A percentile compares a stretch with the other conserved stretches of the same genome.
phyloP scores from a whole-genome alignment of 257 asterid genomes.

The Paraleonurus japonicus region DNA sequence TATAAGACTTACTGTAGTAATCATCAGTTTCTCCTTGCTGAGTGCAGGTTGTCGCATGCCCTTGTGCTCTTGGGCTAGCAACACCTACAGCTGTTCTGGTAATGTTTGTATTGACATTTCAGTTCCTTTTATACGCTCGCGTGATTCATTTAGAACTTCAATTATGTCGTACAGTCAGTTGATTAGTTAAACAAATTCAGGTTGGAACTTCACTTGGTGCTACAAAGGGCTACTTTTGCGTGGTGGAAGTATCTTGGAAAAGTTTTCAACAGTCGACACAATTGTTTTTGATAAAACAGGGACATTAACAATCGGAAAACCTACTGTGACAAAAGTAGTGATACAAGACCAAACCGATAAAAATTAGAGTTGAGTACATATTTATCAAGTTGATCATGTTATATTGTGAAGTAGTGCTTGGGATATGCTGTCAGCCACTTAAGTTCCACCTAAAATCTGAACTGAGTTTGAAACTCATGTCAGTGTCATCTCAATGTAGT shows the following conservation, averaged over 20 bases:
- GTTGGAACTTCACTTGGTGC: slow-evolving; percentile 99
- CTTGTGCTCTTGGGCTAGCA: slow-evolving; percentile 99
- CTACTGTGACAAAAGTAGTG: slow-evolving; percentile 78
- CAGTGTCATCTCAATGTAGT: slow-evolving; percentile 3
- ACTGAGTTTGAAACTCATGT: slow-evolving; percentile 9
- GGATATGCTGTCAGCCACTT: slow-evolving; percentile 13
- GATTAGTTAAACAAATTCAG: slow-evolving; percentile 37
- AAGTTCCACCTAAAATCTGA: slow-evolving; percentile 7
- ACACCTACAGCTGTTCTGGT: slow-evolving; percentile 99
- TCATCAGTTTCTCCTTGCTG: slow-evolving; percentile 25
- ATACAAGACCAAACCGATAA: slow-evolving; percentile 42
- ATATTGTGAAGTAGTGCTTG: slow-evolving; percentile 12
- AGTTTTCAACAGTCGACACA: slow-evolving; percentile 71
- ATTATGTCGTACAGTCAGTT: slow-evolving; percentile 7
- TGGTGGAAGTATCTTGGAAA: slow-evolving; percentile 93
- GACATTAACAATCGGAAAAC: slow-evolving; percentile 88
- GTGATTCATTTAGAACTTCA: slow-evolving; percentile 7
- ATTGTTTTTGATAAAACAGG: slow-evolving; percentile 98
- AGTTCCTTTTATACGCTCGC: slow-evolving; percentile 4
- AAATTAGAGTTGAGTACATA: slow-evolving; percentile 57
- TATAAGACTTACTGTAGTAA: slow-evolving; percentile 21
- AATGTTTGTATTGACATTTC: slow-evolving; percentile 27
- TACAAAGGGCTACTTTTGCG: slow-evolving; percentile 94
- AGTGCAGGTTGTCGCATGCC: slow-evolving; percentile 96
- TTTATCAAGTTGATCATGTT: slow-evolving; percentile 19